Evolutionary conservation across 805 yeast species (phyloP), one percentile per base, ranked within the genome.

Genomic region (Wickerhamiella brachini): DNA sequence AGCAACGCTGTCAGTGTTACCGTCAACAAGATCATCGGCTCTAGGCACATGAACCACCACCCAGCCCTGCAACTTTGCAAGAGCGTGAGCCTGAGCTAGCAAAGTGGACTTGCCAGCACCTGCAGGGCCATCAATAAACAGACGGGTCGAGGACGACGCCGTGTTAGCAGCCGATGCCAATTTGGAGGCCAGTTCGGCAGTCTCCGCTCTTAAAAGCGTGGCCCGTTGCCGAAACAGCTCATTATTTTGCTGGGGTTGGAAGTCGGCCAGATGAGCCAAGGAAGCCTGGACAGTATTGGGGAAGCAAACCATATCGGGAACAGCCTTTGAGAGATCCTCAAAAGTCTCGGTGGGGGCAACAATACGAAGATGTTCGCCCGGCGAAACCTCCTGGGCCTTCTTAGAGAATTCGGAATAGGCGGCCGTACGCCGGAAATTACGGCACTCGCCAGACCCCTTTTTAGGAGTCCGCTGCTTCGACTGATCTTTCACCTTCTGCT

Each of bases 51-150:
- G 85, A 45, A 88, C 59, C 4, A 85, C 67, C 15, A 82, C 70
- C 24, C 66, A 59, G 29, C 64, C 63, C 18, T 56, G 62, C 34
- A 71, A 59, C 9, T 68, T 62, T 2, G 79, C 74, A 46, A 84
- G 65, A 0, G 83, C 78, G 44, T 82, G 82, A 1, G 81, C 71
- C 65, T 88, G 95, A 0, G 89, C 65, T 46, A 88, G 59, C 39
- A 81, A 60, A 0, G 86, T 77, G 2, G 90, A 77, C 69, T 88
- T 89, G 7, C 97, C 97, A 10, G 77, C 73, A 47, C 95, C 95
- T 44, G 76, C 46, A 48, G 49, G 56, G 50, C 55, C 65, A 38
- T 45, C 55, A 41, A 56, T 44, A 31, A 57, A 44, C 21, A 31
- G 38, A 17, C 44, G 12, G 44, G 46, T 38, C 6, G 52, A 17